phyloP scores from a whole-genome alignment of 2,329 filamentous ascomycete genomes.

The Neonectria neomacrospora region DNA sequence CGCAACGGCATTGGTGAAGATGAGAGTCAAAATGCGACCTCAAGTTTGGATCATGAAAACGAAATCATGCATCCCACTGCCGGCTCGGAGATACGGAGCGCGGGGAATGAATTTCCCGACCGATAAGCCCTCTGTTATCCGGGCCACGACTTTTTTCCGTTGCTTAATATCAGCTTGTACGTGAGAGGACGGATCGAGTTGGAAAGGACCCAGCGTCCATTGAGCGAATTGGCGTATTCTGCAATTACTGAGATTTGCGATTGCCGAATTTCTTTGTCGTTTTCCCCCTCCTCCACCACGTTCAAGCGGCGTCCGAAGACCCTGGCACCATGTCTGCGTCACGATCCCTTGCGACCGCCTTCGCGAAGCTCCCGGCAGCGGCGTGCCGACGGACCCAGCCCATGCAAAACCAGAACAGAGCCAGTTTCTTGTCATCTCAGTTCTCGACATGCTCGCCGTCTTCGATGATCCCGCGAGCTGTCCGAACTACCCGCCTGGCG shows the following conservation, averaged over 20 bases:
- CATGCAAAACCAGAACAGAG: constrained; percentile 34
- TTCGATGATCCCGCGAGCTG: constrained; percentile 18
- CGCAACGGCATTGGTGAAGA: constrained; percentile 42
- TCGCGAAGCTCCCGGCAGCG: constrained; percentile 48
- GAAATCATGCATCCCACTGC: constrained; percentile 45
- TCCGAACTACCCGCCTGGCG: constrained; percentile 23
- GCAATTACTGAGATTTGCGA: constrained; percentile 28
- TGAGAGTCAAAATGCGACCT: constrained; percentile 34
- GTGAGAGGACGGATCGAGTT: constrained; percentile 46
- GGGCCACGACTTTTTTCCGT: constrained; percentile 43
- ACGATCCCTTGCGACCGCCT: constrained; percentile 47
- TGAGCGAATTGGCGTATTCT: constrained; percentile 43
- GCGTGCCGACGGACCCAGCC: constrained; percentile 46
- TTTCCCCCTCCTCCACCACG: constrained; percentile 13
- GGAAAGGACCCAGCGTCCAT: constrained; percentile 40
- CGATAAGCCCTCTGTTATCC: constrained; percentile 46
- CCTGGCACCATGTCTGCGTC: constrained; percentile 47
- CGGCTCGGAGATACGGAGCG: constrained; percentile 44
- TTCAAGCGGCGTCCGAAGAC: constrained; percentile 27
- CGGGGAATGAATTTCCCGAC: constrained; percentile 51
- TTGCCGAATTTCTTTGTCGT: not conserved
- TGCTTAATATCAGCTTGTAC: constrained; percentile 47
- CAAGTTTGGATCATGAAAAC: constrained; percentile 45
- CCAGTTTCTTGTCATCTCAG: constrained; percentile 17
- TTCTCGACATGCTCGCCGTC: constrained; percentile 38